phyloP scores from a whole-genome alignment of 345 rosid species.

The Jatropha curcas region DNA sequence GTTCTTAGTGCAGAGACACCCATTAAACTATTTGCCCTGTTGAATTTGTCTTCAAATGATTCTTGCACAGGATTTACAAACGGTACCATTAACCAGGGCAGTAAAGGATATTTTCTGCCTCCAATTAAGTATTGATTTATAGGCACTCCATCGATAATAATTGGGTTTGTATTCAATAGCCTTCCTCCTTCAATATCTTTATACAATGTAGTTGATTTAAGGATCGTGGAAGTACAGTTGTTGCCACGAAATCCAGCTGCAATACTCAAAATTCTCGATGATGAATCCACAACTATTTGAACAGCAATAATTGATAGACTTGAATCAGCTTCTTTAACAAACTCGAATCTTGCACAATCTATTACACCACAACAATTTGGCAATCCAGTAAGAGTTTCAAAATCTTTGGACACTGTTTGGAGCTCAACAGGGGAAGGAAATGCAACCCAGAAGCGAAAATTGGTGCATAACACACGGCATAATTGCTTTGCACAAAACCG shows the following conservation, averaged over 20 bases:
- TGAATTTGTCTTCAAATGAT: slow-evolving; percentile 46
- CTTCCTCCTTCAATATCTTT: slow-evolving; percentile 46
- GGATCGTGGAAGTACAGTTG: slow-evolving; percentile 40
- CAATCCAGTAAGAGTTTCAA: slow-evolving; percentile 45
- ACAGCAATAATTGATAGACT: slow-evolving; percentile 37
- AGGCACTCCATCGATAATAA: slow-evolving; percentile 33
- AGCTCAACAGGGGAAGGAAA: slow-evolving; percentile 55
- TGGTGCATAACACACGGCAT: slow-evolving; percentile 70
- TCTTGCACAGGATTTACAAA: slow-evolving; percentile 34
- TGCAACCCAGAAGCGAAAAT: slow-evolving; percentile 70
- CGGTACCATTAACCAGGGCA: slow-evolving; percentile 73
- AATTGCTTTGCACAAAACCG: slow-evolving; percentile 64
- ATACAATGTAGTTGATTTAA: slow-evolving; percentile 47
- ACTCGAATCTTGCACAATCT: slow-evolving; percentile 48
- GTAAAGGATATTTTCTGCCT: slow-evolving; percentile 52
- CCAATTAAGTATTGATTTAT: slow-evolving; percentile 56
- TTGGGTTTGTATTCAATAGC: slow-evolving; percentile 36
- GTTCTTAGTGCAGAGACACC: slow-evolving; percentile 39
- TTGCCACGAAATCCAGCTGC: slow-evolving; percentile 57
- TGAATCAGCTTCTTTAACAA: slow-evolving; percentile 20
- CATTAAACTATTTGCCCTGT: slow-evolving; percentile 34
- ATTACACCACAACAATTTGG: slow-evolving; percentile 71
- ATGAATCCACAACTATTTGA: slow-evolving; percentile 63
- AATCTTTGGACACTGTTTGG: slow-evolving; percentile 41
- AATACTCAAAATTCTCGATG: slow-evolving; percentile 52